These are phyloP conservation scores for Rhodosporidiobolus odoratus DNA, from an alignment of 768 basidiomycete genomes.

Conservation along the genomic window DNA sequence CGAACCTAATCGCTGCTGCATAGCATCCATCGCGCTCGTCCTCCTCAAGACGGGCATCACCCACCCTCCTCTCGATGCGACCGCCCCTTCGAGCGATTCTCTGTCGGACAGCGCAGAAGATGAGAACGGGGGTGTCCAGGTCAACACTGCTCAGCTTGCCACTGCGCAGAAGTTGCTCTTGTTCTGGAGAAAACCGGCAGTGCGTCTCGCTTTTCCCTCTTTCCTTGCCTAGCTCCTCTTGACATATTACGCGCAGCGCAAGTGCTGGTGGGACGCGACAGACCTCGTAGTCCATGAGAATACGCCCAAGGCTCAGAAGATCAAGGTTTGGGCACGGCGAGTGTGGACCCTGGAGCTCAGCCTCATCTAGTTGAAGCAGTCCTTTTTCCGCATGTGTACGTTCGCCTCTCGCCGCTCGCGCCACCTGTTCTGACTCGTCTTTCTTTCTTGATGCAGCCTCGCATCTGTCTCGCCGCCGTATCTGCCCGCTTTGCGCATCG, in stretches of 20 bases:
- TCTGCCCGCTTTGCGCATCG: neutral
- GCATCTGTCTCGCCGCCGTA: neutral
- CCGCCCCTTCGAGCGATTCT: neutral
- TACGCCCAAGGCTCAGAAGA: slow-evolving; percentile 50
- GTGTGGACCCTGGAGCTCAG: slow-evolving; percentile 98
- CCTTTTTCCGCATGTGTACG: neutral
- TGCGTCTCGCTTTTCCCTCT: slow-evolving; percentile 53
- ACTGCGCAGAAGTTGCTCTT: slow-evolving; percentile 93
- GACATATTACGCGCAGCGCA: slow-evolving; percentile 58
- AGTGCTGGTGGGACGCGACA: slow-evolving; percentile 99
- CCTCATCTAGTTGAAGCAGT: slow-evolving; percentile 55
- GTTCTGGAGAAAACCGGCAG: slow-evolving; percentile 99
- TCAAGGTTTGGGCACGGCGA: slow-evolving; percentile 93
- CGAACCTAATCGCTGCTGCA: slow-evolving; percentile 93
- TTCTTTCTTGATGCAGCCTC: neutral
- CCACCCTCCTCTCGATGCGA: slow-evolving; percentile 54
- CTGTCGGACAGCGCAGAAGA: neutral
- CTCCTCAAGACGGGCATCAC: slow-evolving; percentile 93
- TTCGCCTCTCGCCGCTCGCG: neutral
- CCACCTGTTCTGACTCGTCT: neutral
- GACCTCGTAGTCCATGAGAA: slow-evolving; percentile 62
- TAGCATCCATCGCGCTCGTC: slow-evolving; percentile 95
- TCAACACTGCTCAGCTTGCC: slow-evolving; percentile 89
- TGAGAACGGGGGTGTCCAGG: slow-evolving; percentile 56
- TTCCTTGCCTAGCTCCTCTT: neutral